phyloP scores from a whole-genome alignment of 177 flowering plant genomes.

The Vitis hybrid region DNA sequence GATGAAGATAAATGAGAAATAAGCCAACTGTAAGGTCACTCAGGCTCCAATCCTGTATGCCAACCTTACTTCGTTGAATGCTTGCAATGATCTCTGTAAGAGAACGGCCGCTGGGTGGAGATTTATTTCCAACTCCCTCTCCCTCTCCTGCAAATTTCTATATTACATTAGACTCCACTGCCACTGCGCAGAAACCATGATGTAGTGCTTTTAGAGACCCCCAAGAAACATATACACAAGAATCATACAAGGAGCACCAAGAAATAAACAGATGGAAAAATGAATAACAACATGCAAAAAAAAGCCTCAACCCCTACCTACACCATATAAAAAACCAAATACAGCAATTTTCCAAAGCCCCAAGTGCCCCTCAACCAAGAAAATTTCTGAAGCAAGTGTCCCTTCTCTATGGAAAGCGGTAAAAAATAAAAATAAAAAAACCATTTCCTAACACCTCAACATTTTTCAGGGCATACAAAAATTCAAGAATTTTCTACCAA shows the following conservation, averaged over 20 bases:
- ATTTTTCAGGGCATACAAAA: no score
- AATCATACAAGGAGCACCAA: not conserved
- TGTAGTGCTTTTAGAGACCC: not conserved
- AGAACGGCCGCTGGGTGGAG: slow-evolving; percentile 54
- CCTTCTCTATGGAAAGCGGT: no score
- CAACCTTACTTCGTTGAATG: slow-evolving; percentile 75
- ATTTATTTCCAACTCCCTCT: slow-evolving; percentile 38
- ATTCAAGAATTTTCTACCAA: no score
- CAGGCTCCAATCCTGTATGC: slow-evolving; percentile 84
- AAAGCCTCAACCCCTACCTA: no score
- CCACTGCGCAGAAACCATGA: not conserved
- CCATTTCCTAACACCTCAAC: no score
- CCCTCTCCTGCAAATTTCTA: slow-evolving; percentile 49
- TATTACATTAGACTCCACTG: slow-evolving; percentile 12
- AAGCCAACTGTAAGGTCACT: slow-evolving; percentile 89
- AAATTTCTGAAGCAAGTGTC: no score
- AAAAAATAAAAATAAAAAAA: no score
- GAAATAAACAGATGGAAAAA: no score
- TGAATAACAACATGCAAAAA: no score
- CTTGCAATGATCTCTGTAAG: slow-evolving; percentile 71
- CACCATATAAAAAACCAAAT: no score
- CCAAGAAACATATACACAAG: not conserved
- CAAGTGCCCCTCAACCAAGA: no score
- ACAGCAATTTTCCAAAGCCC: no score
- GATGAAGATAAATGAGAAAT: slow-evolving; percentile 81